Conservation (phyloP, 2,329 filamentous ascomycete species). For the Claviceps maximensis region DNA sequence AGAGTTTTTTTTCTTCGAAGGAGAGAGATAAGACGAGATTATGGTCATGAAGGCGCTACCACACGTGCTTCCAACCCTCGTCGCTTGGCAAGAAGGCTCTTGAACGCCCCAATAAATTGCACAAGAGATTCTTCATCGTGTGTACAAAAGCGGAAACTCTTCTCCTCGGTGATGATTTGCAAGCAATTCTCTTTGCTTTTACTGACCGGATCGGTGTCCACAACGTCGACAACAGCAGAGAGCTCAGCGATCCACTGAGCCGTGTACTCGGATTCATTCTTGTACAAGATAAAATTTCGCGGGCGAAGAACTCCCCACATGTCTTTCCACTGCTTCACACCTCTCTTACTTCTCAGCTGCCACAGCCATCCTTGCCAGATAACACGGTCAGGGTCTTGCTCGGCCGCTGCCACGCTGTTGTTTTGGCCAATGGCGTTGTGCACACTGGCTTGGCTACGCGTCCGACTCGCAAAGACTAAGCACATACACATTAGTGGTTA, state of each 20-base stretch:
- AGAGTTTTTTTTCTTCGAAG: neutral
- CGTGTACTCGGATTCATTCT: slow-evolving; percentile 82
- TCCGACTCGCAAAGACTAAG: slow-evolving; percentile 29
- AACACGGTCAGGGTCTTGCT: slow-evolving; percentile 71
- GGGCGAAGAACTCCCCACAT: slow-evolving; percentile 85
- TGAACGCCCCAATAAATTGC: slow-evolving; percentile 79
- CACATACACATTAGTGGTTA: neutral
- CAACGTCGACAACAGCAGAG: slow-evolving; percentile 69
- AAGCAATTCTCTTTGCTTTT: slow-evolving; percentile 76
- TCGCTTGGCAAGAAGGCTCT: slow-evolving; percentile 65
- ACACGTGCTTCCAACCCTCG: slow-evolving; percentile 45
- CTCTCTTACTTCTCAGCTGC: slow-evolving; percentile 68
- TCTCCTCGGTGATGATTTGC: slow-evolving; percentile 89
- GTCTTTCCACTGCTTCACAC: slow-evolving; percentile 86
- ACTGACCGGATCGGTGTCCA: slow-evolving; percentile 81
- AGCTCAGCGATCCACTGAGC: slow-evolving; percentile 73
- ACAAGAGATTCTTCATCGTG: slow-evolving; percentile 70
- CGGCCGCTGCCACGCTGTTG: slow-evolving; percentile 21
- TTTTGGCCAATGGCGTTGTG: slow-evolving; percentile 8
- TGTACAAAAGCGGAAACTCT: slow-evolving; percentile 64
- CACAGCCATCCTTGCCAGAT: slow-evolving; percentile 87
- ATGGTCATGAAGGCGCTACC: slow-evolving; percentile 17
- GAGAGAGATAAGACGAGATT: neutral
- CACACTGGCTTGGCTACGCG: slow-evolving; percentile 50
- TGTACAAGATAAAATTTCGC: slow-evolving; percentile 78